Conservation (phyloP, 2,329 filamentous ascomycete species). For the Ophiostoma sp. region DNA sequence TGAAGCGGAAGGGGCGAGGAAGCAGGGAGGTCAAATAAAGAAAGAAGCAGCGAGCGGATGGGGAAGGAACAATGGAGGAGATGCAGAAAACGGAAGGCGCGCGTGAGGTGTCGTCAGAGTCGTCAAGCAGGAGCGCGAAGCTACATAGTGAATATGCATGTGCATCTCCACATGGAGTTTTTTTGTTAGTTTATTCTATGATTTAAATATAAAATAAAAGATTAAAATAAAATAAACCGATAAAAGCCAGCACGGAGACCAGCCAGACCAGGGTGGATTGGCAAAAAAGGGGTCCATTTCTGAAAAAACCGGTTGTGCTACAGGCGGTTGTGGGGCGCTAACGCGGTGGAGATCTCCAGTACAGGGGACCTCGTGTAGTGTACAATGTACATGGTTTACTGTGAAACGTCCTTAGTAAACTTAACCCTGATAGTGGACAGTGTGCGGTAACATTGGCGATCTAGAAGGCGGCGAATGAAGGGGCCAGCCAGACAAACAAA, state of each 20-base stretch:
- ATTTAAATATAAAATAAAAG: not conserved
- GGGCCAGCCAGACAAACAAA: not conserved
- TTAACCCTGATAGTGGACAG: not conserved
- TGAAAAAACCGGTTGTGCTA: constrained; percentile 22
- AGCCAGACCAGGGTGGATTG: not conserved
- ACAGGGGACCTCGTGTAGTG: not conserved
- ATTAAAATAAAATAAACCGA: not conserved
- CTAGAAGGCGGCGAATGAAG: not conserved
- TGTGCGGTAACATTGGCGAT: not conserved
- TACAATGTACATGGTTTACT: not conserved
- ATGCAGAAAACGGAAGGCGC: constrained; percentile 6
- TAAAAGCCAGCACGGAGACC: not conserved
- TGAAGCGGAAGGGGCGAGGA: not conserved
- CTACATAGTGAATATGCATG: too few relatives aligned
- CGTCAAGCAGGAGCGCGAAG: constrained; percentile 8
- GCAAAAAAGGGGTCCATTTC: constrained; percentile 7
- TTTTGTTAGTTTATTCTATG: not conserved
- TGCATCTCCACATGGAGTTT: constrained; percentile 3
- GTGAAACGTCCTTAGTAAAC: not conserved
- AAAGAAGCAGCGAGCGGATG: constrained; percentile 3
- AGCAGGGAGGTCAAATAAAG: constrained; percentile 8
- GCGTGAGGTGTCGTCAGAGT: not conserved
- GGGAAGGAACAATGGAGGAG: constrained; percentile 17
- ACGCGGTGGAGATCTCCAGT: constrained; percentile 14
- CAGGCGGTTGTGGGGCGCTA: constrained; percentile 17